phyloP scores from a whole-genome alignment of 768 basidiomycete species.

The Kwoniella mangroviensis region DNA sequence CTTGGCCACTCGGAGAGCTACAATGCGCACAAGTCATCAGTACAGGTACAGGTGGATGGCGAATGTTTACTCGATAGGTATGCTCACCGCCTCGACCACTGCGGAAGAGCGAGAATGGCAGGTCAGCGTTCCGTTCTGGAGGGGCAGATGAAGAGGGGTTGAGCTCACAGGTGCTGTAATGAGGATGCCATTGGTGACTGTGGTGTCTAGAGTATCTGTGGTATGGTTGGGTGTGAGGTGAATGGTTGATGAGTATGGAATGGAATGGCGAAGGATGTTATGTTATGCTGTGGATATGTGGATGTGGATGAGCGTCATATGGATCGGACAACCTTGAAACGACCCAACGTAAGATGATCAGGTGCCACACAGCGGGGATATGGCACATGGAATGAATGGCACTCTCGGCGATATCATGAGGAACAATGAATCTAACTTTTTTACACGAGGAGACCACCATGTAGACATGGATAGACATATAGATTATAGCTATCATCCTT shows the following conservation, averaged over 20 bases:
- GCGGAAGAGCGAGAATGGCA: conserved; percentile 1
- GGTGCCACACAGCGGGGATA: not conserved
- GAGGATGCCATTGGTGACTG: conserved; percentile 33
- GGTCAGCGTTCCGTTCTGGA: conserved; percentile 19
- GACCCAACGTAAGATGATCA: conserved; percentile 3
- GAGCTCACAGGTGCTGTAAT: conserved; percentile 44
- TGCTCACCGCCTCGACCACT: conserved; percentile 54
- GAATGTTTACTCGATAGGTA: not conserved
- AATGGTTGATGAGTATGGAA: not conserved
- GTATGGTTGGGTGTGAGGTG: not conserved
- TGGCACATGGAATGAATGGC: not conserved
- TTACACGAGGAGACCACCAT: conserved; percentile 1
- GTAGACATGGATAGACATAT: not conserved
- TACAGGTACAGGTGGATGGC: conserved; percentile 4
- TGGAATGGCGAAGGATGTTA: not conserved
- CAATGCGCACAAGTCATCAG: not conserved
- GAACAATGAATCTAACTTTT: conserved; percentile 14
- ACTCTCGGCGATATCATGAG: conserved; percentile 3
- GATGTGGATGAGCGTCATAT: conserved; percentile 12
- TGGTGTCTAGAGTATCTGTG: not conserved
- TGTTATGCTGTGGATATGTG: not conserved
- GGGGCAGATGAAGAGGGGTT: not conserved
- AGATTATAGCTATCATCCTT: not conserved
- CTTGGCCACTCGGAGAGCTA: conserved; percentile 83
- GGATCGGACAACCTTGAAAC: not conserved